A percentile compares a stretch with the other conserved stretches of the same genome.
Conservation (phyloP, 495 filamentous ascomycete genomes). For the Thozetella sp. region DNA sequence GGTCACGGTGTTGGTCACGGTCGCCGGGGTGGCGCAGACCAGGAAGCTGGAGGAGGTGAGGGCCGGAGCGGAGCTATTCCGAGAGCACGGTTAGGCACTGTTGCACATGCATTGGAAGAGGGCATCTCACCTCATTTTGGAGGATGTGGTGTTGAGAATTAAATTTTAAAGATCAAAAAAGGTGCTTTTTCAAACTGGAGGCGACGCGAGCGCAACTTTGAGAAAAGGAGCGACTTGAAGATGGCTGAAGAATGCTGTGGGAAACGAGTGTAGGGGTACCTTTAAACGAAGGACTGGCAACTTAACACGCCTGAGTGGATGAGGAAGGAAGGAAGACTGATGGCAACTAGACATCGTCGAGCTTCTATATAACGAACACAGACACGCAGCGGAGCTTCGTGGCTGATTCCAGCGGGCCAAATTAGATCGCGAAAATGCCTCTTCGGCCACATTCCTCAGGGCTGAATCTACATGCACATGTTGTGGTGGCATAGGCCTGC, state of each 20-base stretch:
- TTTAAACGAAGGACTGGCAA: not conserved
- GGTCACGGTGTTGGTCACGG: conserved; percentile 16
- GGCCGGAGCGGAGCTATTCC: not conserved
- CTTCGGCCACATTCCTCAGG: not conserved
- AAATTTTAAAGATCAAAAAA: not conserved
- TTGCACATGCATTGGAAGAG: too few species aligned
- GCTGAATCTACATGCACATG: not conserved
- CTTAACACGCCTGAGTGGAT: not conserved
- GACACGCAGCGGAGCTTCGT: not conserved
- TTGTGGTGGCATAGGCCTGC: not conserved
- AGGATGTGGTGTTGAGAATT: not conserved
- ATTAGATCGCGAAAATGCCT: not conserved
- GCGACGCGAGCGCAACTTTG: not conserved
- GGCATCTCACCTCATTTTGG: not conserved
- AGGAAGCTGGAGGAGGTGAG: conserved; percentile 14
- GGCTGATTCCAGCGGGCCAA: not conserved
- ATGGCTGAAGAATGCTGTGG: not conserved
- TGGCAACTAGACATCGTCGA: not conserved
- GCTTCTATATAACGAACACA: not conserved
- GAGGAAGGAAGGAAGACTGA: not conserved
- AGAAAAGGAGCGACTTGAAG: not conserved
- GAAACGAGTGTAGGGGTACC: not conserved
- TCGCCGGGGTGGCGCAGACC: conserved; percentile 9
- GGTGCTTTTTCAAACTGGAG: not conserved
- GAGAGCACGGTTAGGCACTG: not conserved